Percentiles rank a stretch among this genome's conserved stretches.
Conservation (phyloP, 495 filamentous ascomycete genomes). For the Sporormia fimetaria region DNA sequence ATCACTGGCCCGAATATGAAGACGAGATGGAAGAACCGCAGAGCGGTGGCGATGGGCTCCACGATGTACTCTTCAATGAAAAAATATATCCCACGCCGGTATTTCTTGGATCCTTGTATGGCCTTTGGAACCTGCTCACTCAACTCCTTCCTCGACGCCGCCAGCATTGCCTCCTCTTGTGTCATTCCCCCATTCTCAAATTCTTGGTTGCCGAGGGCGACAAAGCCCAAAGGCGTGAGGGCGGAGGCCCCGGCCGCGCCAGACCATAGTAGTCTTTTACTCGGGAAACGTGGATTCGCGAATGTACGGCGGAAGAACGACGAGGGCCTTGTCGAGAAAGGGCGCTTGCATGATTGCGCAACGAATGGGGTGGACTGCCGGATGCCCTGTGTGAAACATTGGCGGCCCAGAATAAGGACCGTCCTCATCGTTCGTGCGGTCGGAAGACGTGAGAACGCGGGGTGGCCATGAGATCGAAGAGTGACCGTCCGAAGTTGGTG, state of each 20-base stretch:
- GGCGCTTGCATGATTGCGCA: slow-evolving; percentile 27
- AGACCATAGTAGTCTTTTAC: slow-evolving; percentile 34
- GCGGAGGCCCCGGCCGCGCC: slow-evolving; percentile 29
- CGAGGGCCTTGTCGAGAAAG: slow-evolving; percentile 10
- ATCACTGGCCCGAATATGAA: slow-evolving; percentile 88
- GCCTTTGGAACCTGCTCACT: slow-evolving; percentile 51
- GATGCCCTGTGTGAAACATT: slow-evolving; percentile 36
- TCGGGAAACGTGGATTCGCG: slow-evolving; percentile 14
- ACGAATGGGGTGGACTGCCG: slow-evolving; percentile 25
- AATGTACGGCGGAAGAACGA: slow-evolving; percentile 8
- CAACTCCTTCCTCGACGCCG: slow-evolving; percentile 65
- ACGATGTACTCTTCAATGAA: slow-evolving; percentile 61
- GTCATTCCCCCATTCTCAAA: slow-evolving; percentile 48
- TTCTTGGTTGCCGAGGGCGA: slow-evolving; percentile 51
- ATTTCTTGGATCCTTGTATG: slow-evolving; percentile 43
- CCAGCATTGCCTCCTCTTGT: slow-evolving; percentile 72
- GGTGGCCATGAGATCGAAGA: too few relatives aligned
- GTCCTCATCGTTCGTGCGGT: slow-evolving; percentile 50
- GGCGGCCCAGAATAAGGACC: slow-evolving; percentile 43
- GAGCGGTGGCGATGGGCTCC: slow-evolving; percentile 79
- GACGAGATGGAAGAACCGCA: slow-evolving; percentile 73
- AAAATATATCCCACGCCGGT: slow-evolving; percentile 45
- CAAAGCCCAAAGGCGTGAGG: slow-evolving; percentile 57
- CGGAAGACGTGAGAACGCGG: too few relatives aligned
- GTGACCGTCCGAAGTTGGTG: too few relatives aligned